Evolutionary conservation across 331 rosid genomes (phyloP), one percentile per base, ranked within the genome.

Genomic region (Malus hybrid): DNA sequence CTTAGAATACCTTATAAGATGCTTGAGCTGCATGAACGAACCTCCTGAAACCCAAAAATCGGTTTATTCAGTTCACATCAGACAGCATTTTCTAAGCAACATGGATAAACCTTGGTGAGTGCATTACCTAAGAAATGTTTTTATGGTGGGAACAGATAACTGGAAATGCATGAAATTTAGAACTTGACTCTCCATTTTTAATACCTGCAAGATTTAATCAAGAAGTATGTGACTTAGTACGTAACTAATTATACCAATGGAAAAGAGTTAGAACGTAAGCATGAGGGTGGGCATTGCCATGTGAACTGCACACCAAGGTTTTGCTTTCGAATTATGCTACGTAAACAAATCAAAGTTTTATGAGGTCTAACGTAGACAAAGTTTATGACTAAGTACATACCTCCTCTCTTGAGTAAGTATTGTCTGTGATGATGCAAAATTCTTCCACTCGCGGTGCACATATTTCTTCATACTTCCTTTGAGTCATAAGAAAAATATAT

Each of bases 381-480:
- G 32, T 59, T 6, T 59, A 59, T 59, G 32, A 1, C 68, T 60
- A 71, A 66, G 48, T 65, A 18, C 54, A 14, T 86, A 95, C 99
- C 99, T 92, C 93, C 71, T 48, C 87, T 88, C 88, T 89, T 36
- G 84, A 72, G 90, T 90, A 95, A 75, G 99, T 89, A 82, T 82
- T 87, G 75, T 95, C 99, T 15, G 99, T 95, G 84, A 95, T 90
- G 85, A 86, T 65, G 84, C 97, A 92, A 79, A 92, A 92, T 8
- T 95, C 98, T 81, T 92, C 96, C 55, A 91, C 89, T 65, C 76
- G 84, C 20, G 97, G 98, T 62, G 99, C 93, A 85, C 87, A 75
- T 24, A 89, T 92, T 90, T 95, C 99, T 88, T 95, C 97, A 64
- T 95, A 95, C 79, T 95, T 95, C 48, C 99, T 95, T 59, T 62